These are phyloP conservation scores for Emergomyces orientalis DNA, from an alignment of 2,329 filamentous ascomycete species.

Conservation along the genomic window DNA sequence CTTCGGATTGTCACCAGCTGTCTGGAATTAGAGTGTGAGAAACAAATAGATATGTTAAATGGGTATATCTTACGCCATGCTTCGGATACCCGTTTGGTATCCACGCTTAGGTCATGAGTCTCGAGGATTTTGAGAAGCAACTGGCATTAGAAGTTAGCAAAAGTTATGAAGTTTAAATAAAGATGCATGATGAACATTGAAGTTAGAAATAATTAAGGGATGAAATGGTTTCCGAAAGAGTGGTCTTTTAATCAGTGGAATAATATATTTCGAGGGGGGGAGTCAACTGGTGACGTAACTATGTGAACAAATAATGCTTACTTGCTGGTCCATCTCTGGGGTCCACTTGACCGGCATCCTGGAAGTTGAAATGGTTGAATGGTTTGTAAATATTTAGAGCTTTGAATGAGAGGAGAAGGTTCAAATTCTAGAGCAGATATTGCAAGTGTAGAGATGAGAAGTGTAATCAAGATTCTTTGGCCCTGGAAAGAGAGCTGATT, in stretches of 20 bases:
- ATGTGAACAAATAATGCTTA: constrained; percentile 13
- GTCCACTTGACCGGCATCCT: constrained; percentile 33
- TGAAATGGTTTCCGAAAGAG: not conserved
- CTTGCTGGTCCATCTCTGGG: constrained; percentile 30
- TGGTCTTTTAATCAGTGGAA: not conserved
- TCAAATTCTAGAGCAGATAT: not conserved
- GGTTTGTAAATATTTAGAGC: not conserved
- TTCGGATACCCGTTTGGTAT: constrained; percentile 27
- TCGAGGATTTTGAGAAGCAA: constrained; percentile 35
- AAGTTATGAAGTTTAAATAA: not conserved
- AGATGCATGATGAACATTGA: not conserved
- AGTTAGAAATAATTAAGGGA: not conserved
- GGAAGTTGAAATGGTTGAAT: not conserved
- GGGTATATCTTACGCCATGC: constrained; percentile 31
- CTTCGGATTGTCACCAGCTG: constrained; percentile 15
- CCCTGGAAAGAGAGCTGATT: not conserved
- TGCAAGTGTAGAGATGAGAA: not conserved
- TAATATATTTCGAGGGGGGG: not conserved
- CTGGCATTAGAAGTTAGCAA: constrained; percentile 17
- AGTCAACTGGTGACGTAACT: not conserved
- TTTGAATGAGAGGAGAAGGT: too few relatives aligned
- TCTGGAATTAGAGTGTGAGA: not conserved
- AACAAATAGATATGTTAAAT: not conserved
- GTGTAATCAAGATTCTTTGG: not conserved
- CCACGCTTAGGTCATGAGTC: constrained; percentile 29